Evolutionary conservation across 2,329 filamentous ascomycete species (phyloP).

Genomic region (Huntiella moniliformis): DNA sequence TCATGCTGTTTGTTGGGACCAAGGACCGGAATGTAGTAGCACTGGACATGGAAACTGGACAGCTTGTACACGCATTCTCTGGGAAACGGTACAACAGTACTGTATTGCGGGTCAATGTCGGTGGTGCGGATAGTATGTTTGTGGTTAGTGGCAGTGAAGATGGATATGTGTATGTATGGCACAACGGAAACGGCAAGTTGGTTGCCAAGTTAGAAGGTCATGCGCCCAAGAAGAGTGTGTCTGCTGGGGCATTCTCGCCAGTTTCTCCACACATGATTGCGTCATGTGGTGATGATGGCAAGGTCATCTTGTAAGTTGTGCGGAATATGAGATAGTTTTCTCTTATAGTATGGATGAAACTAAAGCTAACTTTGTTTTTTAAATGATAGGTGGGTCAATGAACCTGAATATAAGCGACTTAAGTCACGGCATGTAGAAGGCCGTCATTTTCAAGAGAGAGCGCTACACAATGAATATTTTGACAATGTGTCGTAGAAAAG

Average conservation of each 20-base stretch:
- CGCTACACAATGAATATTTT: too few relatives aligned
- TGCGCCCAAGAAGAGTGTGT: constrained; percentile 44
- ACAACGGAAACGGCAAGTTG: constrained; percentile 59
- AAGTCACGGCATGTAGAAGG: background rate
- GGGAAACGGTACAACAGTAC: constrained; percentile 59
- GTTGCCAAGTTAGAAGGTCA: constrained; percentile 67
- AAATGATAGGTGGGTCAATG: background rate
- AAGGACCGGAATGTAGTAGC: constrained; percentile 46
- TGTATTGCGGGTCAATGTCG: constrained; percentile 68
- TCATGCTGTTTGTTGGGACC: constrained; percentile 40
- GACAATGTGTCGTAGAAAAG: too few relatives aligned
- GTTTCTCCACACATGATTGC: constrained; percentile 67
- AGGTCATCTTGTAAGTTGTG: constrained; percentile 60
- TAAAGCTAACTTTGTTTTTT: background rate
- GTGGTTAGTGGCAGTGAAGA: constrained; percentile 80
- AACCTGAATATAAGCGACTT: background rate
- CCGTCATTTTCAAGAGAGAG: too few relatives aligned
- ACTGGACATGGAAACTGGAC: constrained; percentile 55
- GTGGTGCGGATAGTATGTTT: constrained; percentile 81
- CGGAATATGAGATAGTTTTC: background rate
- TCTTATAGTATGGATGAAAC: background rate
- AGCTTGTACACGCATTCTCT: constrained; percentile 53
- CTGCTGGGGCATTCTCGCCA: constrained; percentile 80
- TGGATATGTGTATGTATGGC: constrained; percentile 69
- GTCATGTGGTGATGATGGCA: constrained; percentile 73